Percentiles rank a stretch among this genome's conserved stretches.
These are phyloP conservation scores for Chenopodium formosanum DNA, from an alignment of 148 eudicot genomes.

Conservation along the genomic window DNA sequence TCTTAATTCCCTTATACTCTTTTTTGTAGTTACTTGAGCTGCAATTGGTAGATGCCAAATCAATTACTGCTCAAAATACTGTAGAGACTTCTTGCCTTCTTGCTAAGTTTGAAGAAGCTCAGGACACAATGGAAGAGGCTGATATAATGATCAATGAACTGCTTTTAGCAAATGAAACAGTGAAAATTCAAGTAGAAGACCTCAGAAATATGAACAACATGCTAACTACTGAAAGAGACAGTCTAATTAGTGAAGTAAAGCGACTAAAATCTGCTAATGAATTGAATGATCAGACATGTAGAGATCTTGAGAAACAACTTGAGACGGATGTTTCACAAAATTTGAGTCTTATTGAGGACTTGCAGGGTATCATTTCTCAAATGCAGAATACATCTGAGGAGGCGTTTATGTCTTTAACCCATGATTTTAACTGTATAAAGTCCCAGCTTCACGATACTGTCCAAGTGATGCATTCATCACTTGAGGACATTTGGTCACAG, in stretches of 20 bases:
- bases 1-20: neutral
- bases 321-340: constrained; percentile 36
- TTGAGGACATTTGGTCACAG: constrained; percentile 82
- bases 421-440: constrained; percentile 50
- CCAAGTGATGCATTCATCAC: constrained; percentile 43
- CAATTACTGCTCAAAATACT: constrained; percentile 53
- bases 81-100: constrained; percentile 71
- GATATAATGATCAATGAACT: constrained; percentile 74
- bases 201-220: constrained; percentile 39
- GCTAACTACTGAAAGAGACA: constrained; percentile 42
- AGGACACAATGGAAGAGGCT: constrained; percentile 74
- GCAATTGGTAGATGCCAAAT: constrained; percentile 66
- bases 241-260: constrained; percentile 43
- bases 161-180: constrained; percentile 62
- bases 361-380: constrained; percentile 42
- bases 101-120: constrained; percentile 72
- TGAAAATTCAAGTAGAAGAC: constrained; percentile 59
- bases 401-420: constrained; percentile 40
- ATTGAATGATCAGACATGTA: constrained; percentile 39
- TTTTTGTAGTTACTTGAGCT: constrained; percentile 52
- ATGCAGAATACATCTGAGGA: constrained; percentile 37
- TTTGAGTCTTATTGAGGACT: constrained; percentile 43
- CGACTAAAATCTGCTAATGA: constrained; percentile 44
- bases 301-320: constrained; percentile 44
- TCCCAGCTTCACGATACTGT: constrained; percentile 46